These are phyloP conservation scores for Aurinia saxatilis DNA, from an alignment of 345 rosid species.

Conservation along the genomic window DNA sequence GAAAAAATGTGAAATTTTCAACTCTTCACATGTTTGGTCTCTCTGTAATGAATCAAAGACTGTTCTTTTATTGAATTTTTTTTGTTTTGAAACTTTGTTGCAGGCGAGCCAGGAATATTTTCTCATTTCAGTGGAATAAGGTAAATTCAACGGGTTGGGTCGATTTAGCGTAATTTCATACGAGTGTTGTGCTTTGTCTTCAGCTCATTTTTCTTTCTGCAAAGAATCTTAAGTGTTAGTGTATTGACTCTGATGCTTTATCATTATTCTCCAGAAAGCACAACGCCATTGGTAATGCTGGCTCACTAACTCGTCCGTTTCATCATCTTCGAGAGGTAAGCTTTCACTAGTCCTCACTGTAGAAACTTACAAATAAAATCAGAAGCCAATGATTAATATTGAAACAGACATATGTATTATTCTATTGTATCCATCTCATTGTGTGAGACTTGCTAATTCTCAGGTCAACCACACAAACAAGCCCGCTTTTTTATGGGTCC, in stretches of 20 bases:
- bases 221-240: not conserved
- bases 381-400: not conserved
- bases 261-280: conserved; percentile 14
- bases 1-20: not conserved
- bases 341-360: not conserved
- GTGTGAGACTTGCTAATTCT: not conserved
- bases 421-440: not conserved
- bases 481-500: conserved; percentile 11
- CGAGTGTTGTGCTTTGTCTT: not conserved
- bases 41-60: not conserved
- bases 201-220: not conserved
- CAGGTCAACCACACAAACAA: conserved; percentile 16
- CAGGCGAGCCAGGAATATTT: conserved; percentile 14
- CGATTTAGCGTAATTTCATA: not conserved
- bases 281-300: conserved; percentile 1
- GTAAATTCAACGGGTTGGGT: not conserved
- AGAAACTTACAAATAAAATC: not conserved
- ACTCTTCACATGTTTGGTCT: not conserved
- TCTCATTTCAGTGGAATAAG: conserved; percentile 15
- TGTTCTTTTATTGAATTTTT: not conserved
- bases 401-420: not conserved
- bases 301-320: not conserved
- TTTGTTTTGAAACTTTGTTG: conserved; percentile 5
- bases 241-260: conserved; percentile 14
- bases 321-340: conserved; percentile 20